A percentile compares a stretch with the other conserved stretches of the same genome.
Evolutionary conservation across 805 yeast genomes (phyloP).

Genomic region (Lipomyces chichibuensis): DNA sequence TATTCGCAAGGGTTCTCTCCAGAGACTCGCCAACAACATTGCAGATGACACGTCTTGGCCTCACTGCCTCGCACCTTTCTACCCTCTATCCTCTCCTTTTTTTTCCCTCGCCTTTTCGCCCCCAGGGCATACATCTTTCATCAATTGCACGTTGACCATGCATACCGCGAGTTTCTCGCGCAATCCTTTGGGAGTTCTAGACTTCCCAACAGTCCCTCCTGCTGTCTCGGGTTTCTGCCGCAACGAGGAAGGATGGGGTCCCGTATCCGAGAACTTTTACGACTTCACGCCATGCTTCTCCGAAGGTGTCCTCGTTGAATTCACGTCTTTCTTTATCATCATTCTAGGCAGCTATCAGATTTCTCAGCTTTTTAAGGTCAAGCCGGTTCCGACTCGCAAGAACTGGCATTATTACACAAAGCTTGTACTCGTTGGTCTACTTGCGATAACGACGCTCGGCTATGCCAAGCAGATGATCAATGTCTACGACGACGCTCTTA

Average conservation of each 20-base stretch:
- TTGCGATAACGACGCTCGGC: conserved; percentile 32
- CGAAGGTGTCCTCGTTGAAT: conserved; percentile 44
- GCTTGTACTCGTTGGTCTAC: conserved; percentile 36
- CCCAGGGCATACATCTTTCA: neutral
- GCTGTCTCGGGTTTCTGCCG: conserved; percentile 35
- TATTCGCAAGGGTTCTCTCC: neutral
- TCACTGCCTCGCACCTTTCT: neutral
- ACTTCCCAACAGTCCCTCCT: conserved; percentile 21
- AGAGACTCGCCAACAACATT: neutral
- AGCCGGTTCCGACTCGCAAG: conserved; percentile 35
- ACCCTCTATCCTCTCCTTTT: neutral
- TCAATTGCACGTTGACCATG: neutral
- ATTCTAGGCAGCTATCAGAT: neutral
- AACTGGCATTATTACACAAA: conserved; percentile 37
- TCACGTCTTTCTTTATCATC: conserved; percentile 37
- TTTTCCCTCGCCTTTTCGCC: neutral
- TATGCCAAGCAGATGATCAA: conserved; percentile 31
- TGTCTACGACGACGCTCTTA: conserved; percentile 41
- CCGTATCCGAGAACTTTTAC: conserved; percentile 38
- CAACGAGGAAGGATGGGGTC: conserved; percentile 46
- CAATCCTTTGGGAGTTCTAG: conserved; percentile 16
- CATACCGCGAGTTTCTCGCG: conserved; percentile 9
- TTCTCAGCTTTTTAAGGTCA: conserved; percentile 31
- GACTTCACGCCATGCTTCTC: conserved; percentile 47
- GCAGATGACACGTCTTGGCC: neutral